Percentiles rank a stretch among this genome's conserved stretches.
phyloP scores from a whole-genome alignment of 2,329 filamentous ascomycete genomes.

The Tolypocladium tropicale region DNA sequence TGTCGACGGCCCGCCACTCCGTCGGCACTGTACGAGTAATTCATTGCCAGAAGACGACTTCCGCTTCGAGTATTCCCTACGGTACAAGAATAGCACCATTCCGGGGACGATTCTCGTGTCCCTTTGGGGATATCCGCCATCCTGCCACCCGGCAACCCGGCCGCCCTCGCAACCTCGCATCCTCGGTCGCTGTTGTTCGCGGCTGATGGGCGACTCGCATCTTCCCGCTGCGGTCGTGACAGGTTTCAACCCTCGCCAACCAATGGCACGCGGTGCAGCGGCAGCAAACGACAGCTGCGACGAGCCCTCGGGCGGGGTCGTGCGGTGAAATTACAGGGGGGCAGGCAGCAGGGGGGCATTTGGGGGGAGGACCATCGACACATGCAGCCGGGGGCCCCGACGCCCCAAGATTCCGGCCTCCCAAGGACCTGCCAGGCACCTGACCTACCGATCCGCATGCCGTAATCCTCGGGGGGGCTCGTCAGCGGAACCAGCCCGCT shows the following conservation, averaged over 20 bases:
- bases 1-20: too few species aligned
- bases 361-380: neutral
- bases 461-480: too few species aligned
- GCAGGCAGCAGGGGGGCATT: too few species aligned
- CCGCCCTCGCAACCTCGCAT: too few species aligned
- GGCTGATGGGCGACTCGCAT: neutral
- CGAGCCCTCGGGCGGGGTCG: neutral
- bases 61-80: too few species aligned
- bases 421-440: too few species aligned
- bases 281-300: neutral
- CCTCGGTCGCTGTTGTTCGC: too few species aligned
- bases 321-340: neutral
- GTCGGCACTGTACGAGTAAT: too few species aligned
- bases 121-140: neutral
- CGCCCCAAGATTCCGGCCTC: neutral
- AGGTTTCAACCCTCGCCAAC: neutral
- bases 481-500: too few species aligned
- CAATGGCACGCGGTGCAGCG: neutral
- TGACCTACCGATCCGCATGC: too few species aligned
- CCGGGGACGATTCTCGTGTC: neutral
- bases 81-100: neutral
- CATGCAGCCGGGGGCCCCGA: neutral
- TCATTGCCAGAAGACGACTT: too few species aligned
- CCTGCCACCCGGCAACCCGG: too few species aligned
- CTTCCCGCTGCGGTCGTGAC: neutral